Base-by-base conservation (phyloP, 768 basidiomycete genomes). In the Clavaria fumosa region DNA sequence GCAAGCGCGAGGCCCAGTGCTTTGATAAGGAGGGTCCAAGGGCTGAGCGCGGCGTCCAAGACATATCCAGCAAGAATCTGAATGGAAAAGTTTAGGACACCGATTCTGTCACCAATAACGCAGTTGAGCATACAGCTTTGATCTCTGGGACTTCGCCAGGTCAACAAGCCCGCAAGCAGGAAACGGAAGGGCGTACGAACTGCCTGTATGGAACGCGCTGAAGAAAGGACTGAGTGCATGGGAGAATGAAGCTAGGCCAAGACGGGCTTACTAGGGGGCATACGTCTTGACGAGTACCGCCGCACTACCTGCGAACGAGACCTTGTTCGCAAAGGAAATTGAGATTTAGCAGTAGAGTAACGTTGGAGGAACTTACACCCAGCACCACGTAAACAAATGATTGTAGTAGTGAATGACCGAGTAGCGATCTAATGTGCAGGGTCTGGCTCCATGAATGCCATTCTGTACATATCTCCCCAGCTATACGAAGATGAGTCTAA, bases 141-240 rank as follows among this genome's bases (percentile, higher is more conserved):
- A 82, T 82, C 53, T 82, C 79, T 11, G 79, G 79, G 48, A 82
- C 78, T 82, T n/a, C n/a, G n/a, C n/a, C n/a, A n/a, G n/a, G n/a
- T n/a, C n/a, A n/a, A n/a, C n/a, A n/a, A n/a, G n/a, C n/a, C n/a
- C n/a, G n/a, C n/a, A n/a, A n/a, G n/a, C n/a, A n/a, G n/a, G 23
- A 15, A 40, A 34, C 19, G 22, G 11, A 7, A 30, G 24, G 26
- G 33, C 37, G 26, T 23, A 62, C 78, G 57, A 46, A 82, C 78
- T 82, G 65, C 79, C 79, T 19, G 79, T 82, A 48, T 82, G 79
- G 47, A 80, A 82, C 10, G 78, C 79, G 45, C 77, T 79, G 38
- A 24, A 11, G 10, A 44, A 34, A 31, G 7, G 24, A 14, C 9
- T 32, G 17, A 28, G 9, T 9, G 26, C 14, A 28, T 14, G 26